phyloP scores from a whole-genome alignment of 768 basidiomycete species.

The Psilocybe cyanescens region DNA sequence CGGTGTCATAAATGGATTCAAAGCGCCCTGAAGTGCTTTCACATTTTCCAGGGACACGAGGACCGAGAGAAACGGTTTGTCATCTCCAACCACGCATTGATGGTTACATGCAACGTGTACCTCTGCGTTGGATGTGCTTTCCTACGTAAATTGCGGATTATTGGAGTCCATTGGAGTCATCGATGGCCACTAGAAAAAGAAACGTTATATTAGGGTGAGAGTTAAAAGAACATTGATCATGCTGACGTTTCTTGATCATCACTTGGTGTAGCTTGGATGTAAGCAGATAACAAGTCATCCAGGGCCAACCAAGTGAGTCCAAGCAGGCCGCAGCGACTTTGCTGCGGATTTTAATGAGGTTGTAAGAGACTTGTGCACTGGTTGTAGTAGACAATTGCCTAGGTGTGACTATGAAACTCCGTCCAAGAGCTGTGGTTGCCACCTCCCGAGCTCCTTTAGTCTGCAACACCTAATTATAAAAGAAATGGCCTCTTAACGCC shows the following conservation, averaged over 20 bases:
- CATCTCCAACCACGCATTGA: no score
- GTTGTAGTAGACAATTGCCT: not conserved
- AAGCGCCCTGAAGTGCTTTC: not conserved
- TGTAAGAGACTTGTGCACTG: not conserved
- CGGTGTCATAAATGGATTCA: not conserved
- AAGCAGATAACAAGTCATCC: not conserved
- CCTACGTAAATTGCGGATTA: not conserved
- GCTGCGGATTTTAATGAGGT: not conserved
- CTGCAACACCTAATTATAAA: not conserved
- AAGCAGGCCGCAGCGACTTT: not conserved
- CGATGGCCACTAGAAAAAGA: not conserved
- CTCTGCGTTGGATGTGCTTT: not conserved
- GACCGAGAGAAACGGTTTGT: no score
- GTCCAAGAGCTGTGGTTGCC: not conserved
- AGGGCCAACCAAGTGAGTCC: not conserved
- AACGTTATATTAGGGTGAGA: not conserved
- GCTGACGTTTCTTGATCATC: not conserved
- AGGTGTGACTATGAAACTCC: not conserved
- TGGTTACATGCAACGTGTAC: no score
- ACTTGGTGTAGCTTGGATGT: not conserved
- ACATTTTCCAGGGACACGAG: no score
- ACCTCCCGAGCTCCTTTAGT: not conserved
- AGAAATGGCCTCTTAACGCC: conserved; percentile 3
- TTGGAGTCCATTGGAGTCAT: not conserved
- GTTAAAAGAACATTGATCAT: not conserved